phyloP scores from a whole-genome alignment of 31 red algal genomes.

The Bonnemaisonia californica region DNA sequence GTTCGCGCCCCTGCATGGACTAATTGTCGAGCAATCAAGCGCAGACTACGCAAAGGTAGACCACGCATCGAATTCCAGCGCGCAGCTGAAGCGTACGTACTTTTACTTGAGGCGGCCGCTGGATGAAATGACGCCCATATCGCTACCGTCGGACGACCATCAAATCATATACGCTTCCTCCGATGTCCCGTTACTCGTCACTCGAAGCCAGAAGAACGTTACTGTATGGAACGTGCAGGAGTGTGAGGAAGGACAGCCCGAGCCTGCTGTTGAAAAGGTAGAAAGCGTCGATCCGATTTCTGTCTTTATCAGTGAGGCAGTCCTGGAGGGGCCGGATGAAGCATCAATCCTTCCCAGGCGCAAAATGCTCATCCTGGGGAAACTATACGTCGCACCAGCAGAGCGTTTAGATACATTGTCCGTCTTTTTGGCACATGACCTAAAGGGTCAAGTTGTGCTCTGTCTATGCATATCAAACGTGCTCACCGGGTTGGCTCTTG shows the following conservation, averaged over 20 bases:
- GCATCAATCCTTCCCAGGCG: not conserved
- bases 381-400: slow-evolving; percentile 3
- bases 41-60: not conserved
- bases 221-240: not conserved
- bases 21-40: slow-evolving; percentile 25
- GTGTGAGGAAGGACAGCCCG: not conserved
- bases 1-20: slow-evolving; percentile 29
- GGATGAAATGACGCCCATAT: not conserved
- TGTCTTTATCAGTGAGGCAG: not conserved
- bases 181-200: not conserved
- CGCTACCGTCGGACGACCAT: not conserved
- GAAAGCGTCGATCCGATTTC: not conserved
- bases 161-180: not conserved
- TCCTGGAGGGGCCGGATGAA: not conserved
- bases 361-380: not conserved
- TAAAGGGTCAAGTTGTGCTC: slow-evolving; percentile 60
- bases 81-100: slow-evolving; percentile 28
- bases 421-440: slow-evolving; percentile 61
- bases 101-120: slow-evolving; percentile 33
- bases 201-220: not conserved
- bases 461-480: slow-evolving; percentile 36
- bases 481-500: slow-evolving; percentile 60
- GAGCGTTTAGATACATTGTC: not conserved
- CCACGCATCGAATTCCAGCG: not conserved
- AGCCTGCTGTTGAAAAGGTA: not conserved